Evolutionary conservation across 2,329 filamentous ascomycete genomes (phyloP), one percentile per base, ranked within the genome.

Genomic region (Pyrenochaeta sp.): DNA sequence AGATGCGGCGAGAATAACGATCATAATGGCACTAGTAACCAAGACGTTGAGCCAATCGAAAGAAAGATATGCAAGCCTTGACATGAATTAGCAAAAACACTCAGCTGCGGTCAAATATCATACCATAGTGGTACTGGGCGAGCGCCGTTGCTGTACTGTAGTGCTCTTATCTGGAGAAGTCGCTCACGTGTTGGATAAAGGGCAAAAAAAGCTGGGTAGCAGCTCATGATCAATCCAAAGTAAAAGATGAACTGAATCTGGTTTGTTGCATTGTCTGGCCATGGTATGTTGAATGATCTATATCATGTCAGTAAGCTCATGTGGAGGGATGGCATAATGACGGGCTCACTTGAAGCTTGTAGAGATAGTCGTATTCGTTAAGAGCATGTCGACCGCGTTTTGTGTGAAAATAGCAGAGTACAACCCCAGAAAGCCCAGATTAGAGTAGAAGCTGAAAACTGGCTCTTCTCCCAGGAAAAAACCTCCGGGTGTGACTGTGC

Each of bases 111-210:
- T 33, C 14, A 7, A 47, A 18, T 30, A 18, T 42, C 58, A 14
- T 47, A 55, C 92, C 92, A 97, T 1, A 96, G 81, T 1, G 92
- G 90, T 14, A 90, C 78, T 0, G 90, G 87, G 11, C 90, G 83
- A 23, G 96, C 90, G 36, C 92, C 92, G 68, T 96, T 96, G 43
- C 90, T 93, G 75, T 95, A 97, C 70, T 96, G 88, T 12, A 97
- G 79, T 11, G 89, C 89, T 41, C 92, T 85, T 14, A 97, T 90
- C 56, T 91, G 88, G 40, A 86, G 81, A 4, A 90, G 80, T 18
- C 91, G 83, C 72, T 97, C 92, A 17, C 89, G 79, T 18, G 91
- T 96, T 0, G 91, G 90, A 68, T 96, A 96, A 1, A 97, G 79
- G 0, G 90, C 85, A 66, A 96, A 95, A 79, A 97, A 94, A 6